Base-by-base conservation (phyloP, 106 monocot genomes). In the Iris macrosiphon region DNA sequence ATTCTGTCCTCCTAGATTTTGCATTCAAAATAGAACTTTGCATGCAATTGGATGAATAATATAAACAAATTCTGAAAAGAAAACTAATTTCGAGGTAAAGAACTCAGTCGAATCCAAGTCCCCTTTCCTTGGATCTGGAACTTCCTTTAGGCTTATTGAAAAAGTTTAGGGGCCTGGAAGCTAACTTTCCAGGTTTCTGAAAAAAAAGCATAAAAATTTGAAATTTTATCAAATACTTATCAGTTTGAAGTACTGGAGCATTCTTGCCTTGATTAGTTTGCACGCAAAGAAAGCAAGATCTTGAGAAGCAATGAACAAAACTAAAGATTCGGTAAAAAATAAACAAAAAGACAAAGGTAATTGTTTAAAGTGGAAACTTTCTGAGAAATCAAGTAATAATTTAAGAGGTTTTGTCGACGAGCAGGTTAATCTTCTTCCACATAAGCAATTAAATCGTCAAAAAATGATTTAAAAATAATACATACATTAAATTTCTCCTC, bases 401-500 rank as follows among this genome's bases (percentile, higher is more conserved):
- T 53, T 12, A 17, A 53, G 10, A 53, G 20, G 33, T 2, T 5
- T 2, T 18, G 31, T 53, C 17, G 19, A 32, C 10, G 4, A 53
- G n/a, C 29, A 53, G 31, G 33, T 20, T 32, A 33, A 1, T 31
- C 16, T 4, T 30, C 31, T 32, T 53, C 52, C 32, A 33, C 32
- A 17, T 19, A 33, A 53, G 33, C 10, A 32, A n/a, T 21, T 21
- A 14, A 29, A 29, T 50, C 26, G 49, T n/a, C 8, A 20, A 25
- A 19, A 8, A 6, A 10, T 60, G 12, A 18, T 44, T 60, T 16
- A 38, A 4, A 45, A 63, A 17, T 40, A 64, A 63, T 45, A 52
- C 81, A 35, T 75, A 81, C 87, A n/a, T 72, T 57, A 68, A 75
- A 75, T 78, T 66, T 63, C 22, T 75, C 78, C 72, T 88, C 87